Conservation (phyloP, 2,329 filamentous ascomycete species). For the Aspergillus piperis region DNA sequence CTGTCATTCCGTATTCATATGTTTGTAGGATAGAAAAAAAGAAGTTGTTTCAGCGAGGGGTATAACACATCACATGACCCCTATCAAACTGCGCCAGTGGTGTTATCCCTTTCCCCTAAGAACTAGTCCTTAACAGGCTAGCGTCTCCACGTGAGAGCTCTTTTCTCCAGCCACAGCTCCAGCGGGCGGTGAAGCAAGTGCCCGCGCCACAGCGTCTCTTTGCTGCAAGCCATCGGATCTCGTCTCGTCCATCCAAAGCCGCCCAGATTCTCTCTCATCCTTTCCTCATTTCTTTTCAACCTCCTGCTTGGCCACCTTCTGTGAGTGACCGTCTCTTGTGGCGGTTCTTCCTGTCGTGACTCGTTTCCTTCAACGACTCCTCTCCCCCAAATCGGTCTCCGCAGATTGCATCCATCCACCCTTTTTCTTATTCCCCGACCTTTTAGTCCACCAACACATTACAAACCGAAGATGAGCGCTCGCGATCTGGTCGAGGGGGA, state of each 20-base stretch:
- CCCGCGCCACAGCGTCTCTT: constrained; percentile 2
- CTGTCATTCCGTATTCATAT: too few relatives aligned
- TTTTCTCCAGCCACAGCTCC: constrained; percentile 5
- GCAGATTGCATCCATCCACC: neutral
- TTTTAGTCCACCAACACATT: constrained; percentile 2
- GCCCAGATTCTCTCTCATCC: neutral
- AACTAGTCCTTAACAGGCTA: neutral
- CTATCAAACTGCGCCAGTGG: neutral
- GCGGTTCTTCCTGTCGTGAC: neutral
- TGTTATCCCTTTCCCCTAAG: neutral
- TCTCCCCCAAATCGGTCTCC: neutral
- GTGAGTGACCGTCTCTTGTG: neutral
- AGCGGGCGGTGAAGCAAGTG: constrained; percentile 1
- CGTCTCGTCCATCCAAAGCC: constrained; percentile 2
- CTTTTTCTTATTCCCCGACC: constrained; percentile 2
- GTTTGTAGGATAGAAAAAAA: neutral
- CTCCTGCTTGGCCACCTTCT: neutral
- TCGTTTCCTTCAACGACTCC: neutral
- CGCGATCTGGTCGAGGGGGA: constrained; percentile 76
- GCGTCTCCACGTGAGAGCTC: neutral
- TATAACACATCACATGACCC: neutral
- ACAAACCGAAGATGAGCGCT: constrained; percentile 55
- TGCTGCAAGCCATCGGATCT: neutral
- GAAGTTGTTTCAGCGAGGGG: neutral
- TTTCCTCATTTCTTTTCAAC: neutral